Evolutionary conservation across 306 rosid species (phyloP).

Genomic region (Herpetospermum pedunculosum): DNA sequence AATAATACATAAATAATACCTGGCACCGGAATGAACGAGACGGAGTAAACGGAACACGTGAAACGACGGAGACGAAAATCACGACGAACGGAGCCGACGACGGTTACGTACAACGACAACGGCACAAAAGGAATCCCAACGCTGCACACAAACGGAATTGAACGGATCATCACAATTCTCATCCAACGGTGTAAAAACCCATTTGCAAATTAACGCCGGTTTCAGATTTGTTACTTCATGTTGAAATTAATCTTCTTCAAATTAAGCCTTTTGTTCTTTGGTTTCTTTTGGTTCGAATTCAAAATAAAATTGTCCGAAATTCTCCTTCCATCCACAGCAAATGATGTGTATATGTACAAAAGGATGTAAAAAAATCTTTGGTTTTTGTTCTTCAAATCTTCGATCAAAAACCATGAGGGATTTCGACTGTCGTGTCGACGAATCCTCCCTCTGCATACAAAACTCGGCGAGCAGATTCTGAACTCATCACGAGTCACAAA

Average conservation of each 20-base stretch:
- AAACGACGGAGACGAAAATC: background rate
- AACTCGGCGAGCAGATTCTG: conserved; percentile 27
- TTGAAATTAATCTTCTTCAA: background rate
- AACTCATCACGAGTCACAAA: background rate
- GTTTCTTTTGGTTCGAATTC: background rate
- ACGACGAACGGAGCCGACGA: background rate
- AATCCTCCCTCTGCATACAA: background rate
- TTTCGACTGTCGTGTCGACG: conserved; percentile 1
- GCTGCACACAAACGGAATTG: background rate
- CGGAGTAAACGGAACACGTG: conserved; percentile 2
- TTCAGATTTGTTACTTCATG: background rate
- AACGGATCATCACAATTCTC: background rate
- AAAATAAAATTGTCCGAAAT: conserved; percentile 26
- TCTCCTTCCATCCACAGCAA: conserved; percentile 80
- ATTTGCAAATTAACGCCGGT: background rate
- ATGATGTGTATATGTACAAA: conserved; percentile 12
- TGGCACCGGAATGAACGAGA: background rate
- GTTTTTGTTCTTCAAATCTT: conserved; percentile 9
- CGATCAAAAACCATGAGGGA: conserved; percentile 5
- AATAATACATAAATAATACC: background rate
- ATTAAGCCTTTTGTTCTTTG: too few relatives aligned
- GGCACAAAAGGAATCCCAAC: conserved; percentile 1
- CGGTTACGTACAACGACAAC: background rate
- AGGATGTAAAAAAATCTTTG: background rate
- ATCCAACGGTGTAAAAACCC: background rate